These are phyloP conservation scores for Trametes coccinea DNA, from an alignment of 768 basidiomycete genomes.

Conservation along the genomic window DNA sequence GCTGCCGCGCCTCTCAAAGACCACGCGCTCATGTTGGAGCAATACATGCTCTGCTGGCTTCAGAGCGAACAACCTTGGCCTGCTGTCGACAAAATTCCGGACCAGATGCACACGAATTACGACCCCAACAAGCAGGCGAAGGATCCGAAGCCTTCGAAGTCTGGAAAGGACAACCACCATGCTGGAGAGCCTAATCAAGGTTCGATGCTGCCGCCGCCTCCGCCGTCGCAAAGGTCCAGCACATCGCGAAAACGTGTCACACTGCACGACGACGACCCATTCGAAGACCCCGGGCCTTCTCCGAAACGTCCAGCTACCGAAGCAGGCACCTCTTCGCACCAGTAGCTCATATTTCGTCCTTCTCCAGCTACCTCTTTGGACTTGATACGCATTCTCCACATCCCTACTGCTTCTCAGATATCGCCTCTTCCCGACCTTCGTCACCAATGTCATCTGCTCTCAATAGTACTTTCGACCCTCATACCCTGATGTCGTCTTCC, in stretches of 20 bases:
- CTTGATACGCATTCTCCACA: too few species aligned
- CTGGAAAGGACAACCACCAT: neutral
- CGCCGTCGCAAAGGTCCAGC: too few species aligned
- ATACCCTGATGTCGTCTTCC: too few species aligned
- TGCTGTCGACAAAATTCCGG: neutral
- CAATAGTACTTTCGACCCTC: too few species aligned
- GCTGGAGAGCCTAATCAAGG: neutral
- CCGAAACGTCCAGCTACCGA: neutral
- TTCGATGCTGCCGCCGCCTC: too few species aligned
- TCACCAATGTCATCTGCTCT: too few species aligned
- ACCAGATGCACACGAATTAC: neutral
- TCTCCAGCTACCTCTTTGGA: too few species aligned
- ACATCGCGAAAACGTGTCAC: neutral
- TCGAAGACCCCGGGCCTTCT: neutral
- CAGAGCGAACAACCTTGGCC: neutral
- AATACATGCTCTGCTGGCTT: neutral
- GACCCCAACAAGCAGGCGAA: neutral
- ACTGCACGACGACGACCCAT: neutral
- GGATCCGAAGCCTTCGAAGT: neutral
- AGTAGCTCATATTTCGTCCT: too few species aligned
- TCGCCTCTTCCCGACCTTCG: too few species aligned
- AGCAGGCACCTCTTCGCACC: too few species aligned
- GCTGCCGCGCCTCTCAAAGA: neutral
- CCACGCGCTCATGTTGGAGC: neutral
- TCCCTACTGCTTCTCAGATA: too few species aligned